Evolutionary conservation across 495 filamentous ascomycete genomes (phyloP).

Genomic region (Umbilicaria muhlenbergii): DNA sequence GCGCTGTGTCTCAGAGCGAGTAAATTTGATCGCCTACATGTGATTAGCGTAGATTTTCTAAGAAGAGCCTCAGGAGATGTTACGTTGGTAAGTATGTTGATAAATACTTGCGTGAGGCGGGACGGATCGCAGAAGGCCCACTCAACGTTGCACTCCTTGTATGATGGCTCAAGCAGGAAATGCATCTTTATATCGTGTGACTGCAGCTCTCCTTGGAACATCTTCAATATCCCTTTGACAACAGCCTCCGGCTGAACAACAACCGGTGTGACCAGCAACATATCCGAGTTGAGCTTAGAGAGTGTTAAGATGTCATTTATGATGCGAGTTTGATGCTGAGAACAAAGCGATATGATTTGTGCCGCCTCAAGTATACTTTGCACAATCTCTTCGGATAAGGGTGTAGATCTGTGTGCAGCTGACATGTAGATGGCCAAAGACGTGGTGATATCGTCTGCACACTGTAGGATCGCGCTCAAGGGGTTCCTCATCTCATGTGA

Average conservation of each 20-base stretch:
- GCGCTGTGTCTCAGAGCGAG: constrained; percentile 33
- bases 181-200: constrained; percentile 51
- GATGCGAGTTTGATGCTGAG: constrained; percentile 65
- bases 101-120: constrained; percentile 55
- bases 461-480: constrained; percentile 65
- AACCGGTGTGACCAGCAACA: constrained; percentile 52
- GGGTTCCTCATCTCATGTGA: constrained; percentile 83
- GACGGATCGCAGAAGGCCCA: constrained; percentile 59
- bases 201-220: constrained; percentile 56
- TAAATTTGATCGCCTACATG: constrained; percentile 51
- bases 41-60: no score
- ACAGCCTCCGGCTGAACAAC: constrained; percentile 51
- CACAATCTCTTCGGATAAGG: constrained; percentile 23
- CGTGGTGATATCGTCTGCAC: constrained; percentile 57
- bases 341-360: constrained; percentile 60
- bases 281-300: constrained; percentile 67
- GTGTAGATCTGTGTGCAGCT: neutral
- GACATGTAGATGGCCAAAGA: constrained; percentile 31
- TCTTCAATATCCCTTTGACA: constrained; percentile 50
- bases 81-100: constrained; percentile 59
- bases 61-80: no score
- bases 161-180: constrained; percentile 41
- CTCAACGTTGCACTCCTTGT: constrained; percentile 36
- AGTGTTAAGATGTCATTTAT: constrained; percentile 66
- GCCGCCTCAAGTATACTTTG: constrained; percentile 51